A percentile compares a stretch with the other conserved stretches of the same genome.
phyloP scores from a whole-genome alignment of 2,329 filamentous ascomycete species.

The Alternaria hordeiaustralica region DNA sequence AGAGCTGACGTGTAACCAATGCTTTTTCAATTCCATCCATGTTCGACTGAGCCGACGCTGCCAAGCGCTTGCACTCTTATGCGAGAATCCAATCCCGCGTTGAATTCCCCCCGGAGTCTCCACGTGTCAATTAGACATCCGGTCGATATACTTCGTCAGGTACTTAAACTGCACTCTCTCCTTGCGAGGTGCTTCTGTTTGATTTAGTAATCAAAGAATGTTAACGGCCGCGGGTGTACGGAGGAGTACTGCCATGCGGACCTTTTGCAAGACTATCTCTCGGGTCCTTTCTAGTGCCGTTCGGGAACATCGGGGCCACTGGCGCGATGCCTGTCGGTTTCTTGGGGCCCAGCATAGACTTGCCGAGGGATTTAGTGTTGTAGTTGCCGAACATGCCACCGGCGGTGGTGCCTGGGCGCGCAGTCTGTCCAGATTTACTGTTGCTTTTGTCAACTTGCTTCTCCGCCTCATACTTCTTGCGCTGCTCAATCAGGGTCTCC shows the following conservation, averaged over 20 bases:
- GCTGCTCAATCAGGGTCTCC: not conserved
- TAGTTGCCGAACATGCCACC: slow-evolving; percentile 1
- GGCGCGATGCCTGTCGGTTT: slow-evolving; percentile 20
- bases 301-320: slow-evolving; percentile 28
- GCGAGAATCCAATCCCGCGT: not conserved
- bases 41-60: not conserved
- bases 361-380: slow-evolving; percentile 13
- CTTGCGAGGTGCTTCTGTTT: not conserved
- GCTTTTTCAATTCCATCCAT: not conserved
- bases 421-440: not conserved
- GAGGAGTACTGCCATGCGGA: not conserved
- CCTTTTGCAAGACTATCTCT: slow-evolving; percentile 1
- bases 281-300: slow-evolving; percentile 3
- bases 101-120: not conserved
- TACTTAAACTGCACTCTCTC: not conserved
- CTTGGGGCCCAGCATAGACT: slow-evolving; percentile 23
- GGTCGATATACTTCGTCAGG: not conserved
- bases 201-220: not conserved
- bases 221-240: not conserved
- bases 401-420: not conserved
- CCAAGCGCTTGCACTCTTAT: not conserved
- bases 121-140: not conserved
- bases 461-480: not conserved
- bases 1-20: not conserved
- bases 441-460: not conserved